Evolutionary conservation across 2,329 filamentous ascomycete species (phyloP), one percentile per base, ranked within the genome.

Genomic region (Hypoxylon sp.): DNA sequence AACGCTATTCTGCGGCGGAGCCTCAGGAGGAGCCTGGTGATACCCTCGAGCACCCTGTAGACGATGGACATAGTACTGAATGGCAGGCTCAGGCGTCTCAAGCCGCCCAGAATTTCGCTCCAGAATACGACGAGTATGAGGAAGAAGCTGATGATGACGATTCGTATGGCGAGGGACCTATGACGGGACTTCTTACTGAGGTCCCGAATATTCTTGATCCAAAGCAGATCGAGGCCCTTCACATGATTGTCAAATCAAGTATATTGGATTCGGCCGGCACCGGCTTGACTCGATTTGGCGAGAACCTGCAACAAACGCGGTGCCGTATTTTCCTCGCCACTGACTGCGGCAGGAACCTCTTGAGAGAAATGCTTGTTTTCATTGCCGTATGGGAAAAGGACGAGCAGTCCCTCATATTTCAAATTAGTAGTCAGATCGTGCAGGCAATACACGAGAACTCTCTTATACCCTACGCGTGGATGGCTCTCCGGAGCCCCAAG

Each of bases 341-440:
- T 67, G 94, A 97, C 76, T 97, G 93, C 69, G 95, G 95, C 2
- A 91, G 94, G 73, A 97, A 97, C 76, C 84, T 98, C 3, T 84
- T 98, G 1, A 87, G 95, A 62, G 95, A 98, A 79, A 88, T 98
- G 75, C 85, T 98, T 47, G 97, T 98, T 65, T 98, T 98, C 78
- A 97, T 98, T 69, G 95, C 95, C 4, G 94, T 97, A 7, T 98
- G 95, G 95, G 95, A 98, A 77, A 90, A 98, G 75, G 92, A 93
- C 44, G 94, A 98, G 78, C 91, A 95, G 67, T 94, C 97, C 68
- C 88, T 97, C 39, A 97, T 98, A 76, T 98, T 97, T 83, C 95
- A 97, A 79, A 93, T 98, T 79, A 98, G 97, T 80, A 92, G 94
- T 48, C 94, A 98, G 80, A 97, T 98, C 67, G 93, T 98, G 81